Evolutionary conservation across 495 filamentous ascomycete species (phyloP), one percentile per base, ranked within the genome.

Genomic region (Penicillium flavigenum): DNA sequence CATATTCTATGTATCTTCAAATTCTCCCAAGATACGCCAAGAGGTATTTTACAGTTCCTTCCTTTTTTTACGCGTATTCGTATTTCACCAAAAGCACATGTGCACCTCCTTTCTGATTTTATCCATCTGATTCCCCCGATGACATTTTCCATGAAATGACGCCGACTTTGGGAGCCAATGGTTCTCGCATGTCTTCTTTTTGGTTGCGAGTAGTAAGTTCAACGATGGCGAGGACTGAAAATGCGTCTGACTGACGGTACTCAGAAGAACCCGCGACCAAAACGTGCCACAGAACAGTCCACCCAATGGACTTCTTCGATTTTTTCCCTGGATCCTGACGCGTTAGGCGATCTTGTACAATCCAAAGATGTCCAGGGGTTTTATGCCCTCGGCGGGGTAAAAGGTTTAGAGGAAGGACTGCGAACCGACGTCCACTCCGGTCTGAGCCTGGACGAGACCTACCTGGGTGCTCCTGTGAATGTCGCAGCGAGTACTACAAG

Each of bases 351-450:
- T 12, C 20, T 55, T n/a, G 44, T 41, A 8, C 44, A 47, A 26
- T 47, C 53, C 11, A 55, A 38, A 19, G 31, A 47, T 47, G 5
- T 41, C 12, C 44, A 46, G 16, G 17, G 2, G 6, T 3, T 55
- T 5, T 31, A 47, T 7, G 16, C 32, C n/a, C 19, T 55, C 7
- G 44, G 44, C 6, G 44, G 52, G 26, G 14, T 55, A 20, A 36
- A 16, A 17, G 42, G 43, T 4, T 11, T 55, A 2, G 53, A 55
- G 22, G 44, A 38, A 19, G n/a, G 10, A 36, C 22, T 55, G 4
- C 53, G 42, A 36, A 47, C 53, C n/a, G 53, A 55, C 38, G 4
- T 55, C 20, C 53, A 39, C 14, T 55, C 53, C 12, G 53, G 53
- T 36, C 17, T 55, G 20, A 55, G 53, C 20, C 22, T 55, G 20